phyloP scores from a whole-genome alignment of 2,329 filamentous ascomycete species.

The Claviceps capensis region DNA sequence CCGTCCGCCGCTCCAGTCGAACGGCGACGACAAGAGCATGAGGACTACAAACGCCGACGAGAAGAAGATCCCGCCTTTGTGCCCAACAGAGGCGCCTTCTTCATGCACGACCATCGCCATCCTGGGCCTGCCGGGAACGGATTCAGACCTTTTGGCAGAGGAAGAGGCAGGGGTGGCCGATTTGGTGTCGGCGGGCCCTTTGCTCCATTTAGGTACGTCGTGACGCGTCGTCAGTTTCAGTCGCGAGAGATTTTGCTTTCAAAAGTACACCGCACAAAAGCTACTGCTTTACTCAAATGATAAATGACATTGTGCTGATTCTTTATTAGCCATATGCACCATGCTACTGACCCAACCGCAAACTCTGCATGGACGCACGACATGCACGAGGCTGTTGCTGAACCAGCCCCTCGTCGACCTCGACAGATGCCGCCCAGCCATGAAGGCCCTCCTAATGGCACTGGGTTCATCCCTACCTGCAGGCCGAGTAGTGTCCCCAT shows the following conservation, averaged over 20 bases:
- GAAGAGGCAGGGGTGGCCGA: slow-evolving; percentile 46
- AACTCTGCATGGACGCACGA: slow-evolving; percentile 84
- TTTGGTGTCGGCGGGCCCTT: slow-evolving; percentile 45
- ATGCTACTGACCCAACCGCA: slow-evolving; percentile 45
- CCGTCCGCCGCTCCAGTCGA: slow-evolving; percentile 49
- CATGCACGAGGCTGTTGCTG: slow-evolving; percentile 63
- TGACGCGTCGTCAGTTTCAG: not conserved
- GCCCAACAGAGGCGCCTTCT: slow-evolving; percentile 86
- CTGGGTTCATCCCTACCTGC: slow-evolving; percentile 41
- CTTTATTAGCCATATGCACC: slow-evolving; percentile 24
- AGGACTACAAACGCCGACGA: slow-evolving; percentile 77
- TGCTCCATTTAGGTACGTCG: slow-evolving; percentile 49
- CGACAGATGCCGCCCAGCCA: slow-evolving; percentile 26
- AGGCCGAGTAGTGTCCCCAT: slow-evolving; percentile 49
- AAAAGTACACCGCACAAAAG: too few species aligned
- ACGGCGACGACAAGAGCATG: slow-evolving; percentile 69
- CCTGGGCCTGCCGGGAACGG: slow-evolving; percentile 65
- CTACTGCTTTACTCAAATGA: not conserved
- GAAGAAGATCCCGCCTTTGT: slow-evolving; percentile 89
- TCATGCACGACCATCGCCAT: slow-evolving; percentile 88
- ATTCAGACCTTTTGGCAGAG: slow-evolving; percentile 58
- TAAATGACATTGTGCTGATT: slow-evolving; percentile 13
- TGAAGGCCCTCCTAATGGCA: slow-evolving; percentile 41
- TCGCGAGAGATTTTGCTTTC: too few species aligned
- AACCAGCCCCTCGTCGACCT: slow-evolving; percentile 28